phyloP scores from a whole-genome alignment of 2,329 filamentous ascomycete species.

The Triangularia setosa region DNA sequence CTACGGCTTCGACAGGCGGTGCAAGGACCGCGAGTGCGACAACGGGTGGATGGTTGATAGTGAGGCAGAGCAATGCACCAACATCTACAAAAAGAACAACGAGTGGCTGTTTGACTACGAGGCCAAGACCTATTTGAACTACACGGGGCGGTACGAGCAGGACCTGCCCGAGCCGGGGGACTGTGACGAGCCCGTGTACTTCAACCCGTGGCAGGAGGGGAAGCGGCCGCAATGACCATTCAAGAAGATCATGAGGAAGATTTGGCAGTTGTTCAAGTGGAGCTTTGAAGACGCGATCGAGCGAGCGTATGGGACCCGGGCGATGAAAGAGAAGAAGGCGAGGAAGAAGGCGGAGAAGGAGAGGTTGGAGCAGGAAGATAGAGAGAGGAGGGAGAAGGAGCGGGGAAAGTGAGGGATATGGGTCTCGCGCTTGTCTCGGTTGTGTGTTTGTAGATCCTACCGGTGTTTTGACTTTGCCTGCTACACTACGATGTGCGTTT shows the following conservation, averaged over 20 bases:
- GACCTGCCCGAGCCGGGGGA: neutral
- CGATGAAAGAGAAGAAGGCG: slow-evolving; percentile 51
- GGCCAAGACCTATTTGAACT: slow-evolving; percentile 1
- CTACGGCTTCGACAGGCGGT: slow-evolving; percentile 14
- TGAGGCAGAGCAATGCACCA: slow-evolving; percentile 16
- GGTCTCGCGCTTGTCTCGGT: neutral
- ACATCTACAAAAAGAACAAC: slow-evolving; percentile 5
- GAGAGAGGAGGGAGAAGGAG: slow-evolving; percentile 53
- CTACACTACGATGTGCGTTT: too few species aligned
- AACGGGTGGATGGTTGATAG: slow-evolving; percentile 15
- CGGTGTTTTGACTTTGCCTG: too few species aligned
- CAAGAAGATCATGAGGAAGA: neutral
- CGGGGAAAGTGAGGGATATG: neutral
- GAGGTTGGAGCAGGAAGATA: slow-evolving; percentile 47
- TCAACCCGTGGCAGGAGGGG: slow-evolving; percentile 11
- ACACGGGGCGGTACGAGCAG: slow-evolving; percentile 7
- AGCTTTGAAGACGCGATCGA: slow-evolving; percentile 63
- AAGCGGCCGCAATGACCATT: slow-evolving; percentile 6
- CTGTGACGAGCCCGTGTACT: slow-evolving; percentile 2
- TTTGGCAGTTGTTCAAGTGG: slow-evolving; percentile 56
- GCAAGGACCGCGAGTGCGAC: slow-evolving; percentile 15
- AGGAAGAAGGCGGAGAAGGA: slow-evolving; percentile 39
- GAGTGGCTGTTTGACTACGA: slow-evolving; percentile 11
- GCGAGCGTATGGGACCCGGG: slow-evolving; percentile 66
- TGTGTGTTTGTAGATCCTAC: too few species aligned